phyloP scores from a whole-genome alignment of 106 monocot species.

The Acanthochlamys bracteata region DNA sequence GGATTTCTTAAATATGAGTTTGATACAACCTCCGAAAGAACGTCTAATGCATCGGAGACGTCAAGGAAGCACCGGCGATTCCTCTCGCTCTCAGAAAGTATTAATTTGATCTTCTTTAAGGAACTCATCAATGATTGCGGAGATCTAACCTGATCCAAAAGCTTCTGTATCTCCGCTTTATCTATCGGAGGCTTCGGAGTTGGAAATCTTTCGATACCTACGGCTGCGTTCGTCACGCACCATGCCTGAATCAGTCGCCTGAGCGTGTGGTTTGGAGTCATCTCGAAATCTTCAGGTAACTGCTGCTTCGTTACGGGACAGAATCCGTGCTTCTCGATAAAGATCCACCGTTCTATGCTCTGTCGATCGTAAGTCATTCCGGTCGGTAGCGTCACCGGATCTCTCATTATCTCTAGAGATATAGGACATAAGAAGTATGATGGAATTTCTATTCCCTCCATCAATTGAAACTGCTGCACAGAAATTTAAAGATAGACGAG shows the following conservation, averaged over 20 bases:
- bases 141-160: constrained; percentile 18
- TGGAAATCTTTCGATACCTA: constrained; percentile 26
- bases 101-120: constrained; percentile 4
- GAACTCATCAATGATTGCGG: constrained; percentile 8
- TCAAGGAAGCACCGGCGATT: constrained; percentile 30
- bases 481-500: neutral
- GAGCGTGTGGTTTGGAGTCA: constrained; percentile 54
- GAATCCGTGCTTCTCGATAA: constrained; percentile 8
- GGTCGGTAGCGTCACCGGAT: constrained; percentile 46
- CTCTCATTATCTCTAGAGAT: constrained; percentile 59
- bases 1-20: neutral
- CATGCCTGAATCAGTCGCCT: constrained; percentile 55
- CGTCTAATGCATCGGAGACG: neutral
- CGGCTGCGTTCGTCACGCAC: constrained; percentile 29
- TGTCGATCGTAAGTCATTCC: constrained; percentile 69
- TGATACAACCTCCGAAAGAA: neutral
- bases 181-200: constrained; percentile 25
- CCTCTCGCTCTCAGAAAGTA: constrained; percentile 33
- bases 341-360: constrained; percentile 52
- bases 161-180: neutral
- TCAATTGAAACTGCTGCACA: neutral
- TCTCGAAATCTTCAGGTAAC: constrained; percentile 20
- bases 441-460: constrained; percentile 39
- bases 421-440: constrained; percentile 55
- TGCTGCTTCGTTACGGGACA: constrained; percentile 56